A percentile compares a stretch with the other conserved stretches of the same genome.
Conservation (phyloP, 805 yeast genomes). For the Metschnikowia baotianmanensis region DNA sequence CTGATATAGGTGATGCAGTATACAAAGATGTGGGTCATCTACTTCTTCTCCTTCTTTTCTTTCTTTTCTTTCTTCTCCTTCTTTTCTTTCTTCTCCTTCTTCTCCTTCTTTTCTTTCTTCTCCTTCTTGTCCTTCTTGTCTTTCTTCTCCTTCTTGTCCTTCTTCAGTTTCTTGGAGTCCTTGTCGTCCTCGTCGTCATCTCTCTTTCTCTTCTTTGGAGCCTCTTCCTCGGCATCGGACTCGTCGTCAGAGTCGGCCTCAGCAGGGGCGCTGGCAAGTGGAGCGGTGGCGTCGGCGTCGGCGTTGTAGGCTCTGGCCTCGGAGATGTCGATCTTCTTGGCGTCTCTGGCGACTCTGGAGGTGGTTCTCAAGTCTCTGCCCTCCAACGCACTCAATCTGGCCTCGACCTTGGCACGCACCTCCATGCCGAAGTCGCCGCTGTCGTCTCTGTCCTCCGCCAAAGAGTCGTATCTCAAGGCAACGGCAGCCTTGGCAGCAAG, state of each 20-base stretch:
- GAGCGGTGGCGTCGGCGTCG: slow-evolving; percentile 76
- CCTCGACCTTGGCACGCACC: slow-evolving; percentile 90
- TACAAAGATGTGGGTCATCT: slow-evolving; percentile 21
- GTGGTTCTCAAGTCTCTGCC: slow-evolving; percentile 95
- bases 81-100: slow-evolving; percentile 51
- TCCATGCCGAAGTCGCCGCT: slow-evolving; percentile 90
- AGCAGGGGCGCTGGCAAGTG: slow-evolving; percentile 29
- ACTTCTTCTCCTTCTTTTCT: slow-evolving; percentile 31
- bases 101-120: slow-evolving; percentile 50
- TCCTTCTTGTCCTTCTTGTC: slow-evolving; percentile 35
- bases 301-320: slow-evolving; percentile 89
- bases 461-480: slow-evolving; percentile 92
- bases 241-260: slow-evolving; percentile 26
- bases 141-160: slow-evolving; percentile 26
- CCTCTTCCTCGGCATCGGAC: slow-evolving; percentile 16
- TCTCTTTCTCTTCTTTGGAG: slow-evolving; percentile 20
- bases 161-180: slow-evolving; percentile 18
- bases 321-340: slow-evolving; percentile 80
- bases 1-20: slow-evolving; percentile 18
- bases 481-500: slow-evolving; percentile 98
- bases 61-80: slow-evolving; percentile 37
- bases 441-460: slow-evolving; percentile 96
- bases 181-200: slow-evolving; percentile 20
- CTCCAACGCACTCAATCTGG: slow-evolving; percentile 90
- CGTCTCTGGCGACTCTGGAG: slow-evolving; percentile 75